Evolutionary conservation across 148 eudicot genomes (phyloP), one percentile per base, ranked within the genome.

Genomic region (Rhododendron kiyosumense): DNA sequence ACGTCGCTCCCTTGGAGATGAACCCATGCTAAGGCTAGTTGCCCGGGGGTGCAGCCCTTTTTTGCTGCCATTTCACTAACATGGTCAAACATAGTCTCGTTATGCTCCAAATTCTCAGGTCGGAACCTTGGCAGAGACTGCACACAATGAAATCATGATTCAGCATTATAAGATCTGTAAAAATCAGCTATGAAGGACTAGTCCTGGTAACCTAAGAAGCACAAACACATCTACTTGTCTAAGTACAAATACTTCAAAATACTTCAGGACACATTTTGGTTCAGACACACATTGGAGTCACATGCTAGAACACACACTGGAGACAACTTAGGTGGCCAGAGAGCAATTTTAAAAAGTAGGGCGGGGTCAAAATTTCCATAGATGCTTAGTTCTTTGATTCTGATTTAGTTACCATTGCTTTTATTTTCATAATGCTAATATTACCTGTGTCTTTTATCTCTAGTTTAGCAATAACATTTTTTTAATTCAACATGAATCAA

Each of bases 1-100:
- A 30, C 38, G 2, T 71, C 76, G 0, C 20, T 30, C 38, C 76
- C 76, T 43, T 78, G 83, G 46, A 79, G 87, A 65, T 65, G 87
- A 3, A 85, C 65, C 87, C 87, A 85, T 63, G 84, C 87, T 54
- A 85, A 32, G 11, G 87, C 87, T 22, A 85, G 78, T 30, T 85
- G 87, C 30, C 34, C 83, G 0, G 87, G 83, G 20, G 86, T 85
- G 36, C 86, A 78, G 5, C 86, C 86, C 20, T 85, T 85, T 22
- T 22, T 85, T 14, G 76, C 76, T 59, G 86, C 86, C 76, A 85
- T 78, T 26, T 85, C 67, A 22, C 48, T 85, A 4, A 85, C 78
- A 5, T 51, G 26, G 84, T 85, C 84, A 34, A 63, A 85, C 34
- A 80, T 22, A 7, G 34, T 85, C 2, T 79, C 32, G 84, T 80